Base-by-base conservation (phyloP, 73 alveolate species). In the Paramecium biaurelia region DNA sequence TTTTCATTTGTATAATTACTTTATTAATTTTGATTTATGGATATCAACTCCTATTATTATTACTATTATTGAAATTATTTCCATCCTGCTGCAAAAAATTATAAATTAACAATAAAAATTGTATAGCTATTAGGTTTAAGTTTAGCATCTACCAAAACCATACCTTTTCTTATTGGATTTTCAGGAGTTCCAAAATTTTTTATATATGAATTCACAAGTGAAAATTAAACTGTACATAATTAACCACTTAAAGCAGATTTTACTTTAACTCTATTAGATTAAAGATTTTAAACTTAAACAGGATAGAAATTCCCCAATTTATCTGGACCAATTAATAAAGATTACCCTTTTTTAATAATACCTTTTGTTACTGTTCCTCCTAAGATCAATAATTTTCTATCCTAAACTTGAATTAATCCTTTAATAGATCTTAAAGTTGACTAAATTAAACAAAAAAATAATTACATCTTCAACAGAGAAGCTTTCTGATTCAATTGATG, bases 281-380 rank as follows among this genome's bases (percentile, higher is more conserved):
- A 97, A 53, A 98, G 96, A 68, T 93, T 95, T 56, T 94, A 72
- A 2, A 98, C 96, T 92, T 94, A 97, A 38, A 96, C 97, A 68
- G 93, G 93, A 85, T 92, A 87, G 67, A 98, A 98, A 70, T 94
- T 92, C 2, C 99, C 99, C 10, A 76, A 90, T 37, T 94, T 82
- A 85, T 98, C 99, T 1, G 99, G 99, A 4, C 99, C 99, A 49
- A 98, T 92, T 87, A 45, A 85, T 94, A 95, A 79, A 70, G 86
- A 92, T 76, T 97, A 79, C 24, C 96, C 93, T 49, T 84, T 84
- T 15, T 92, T 63, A 2, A 98, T 84, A 41, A 92, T 92, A 37
- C 99, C 99, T 76, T 96, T 97, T 9, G 95, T 92, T 8, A 98
- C 97, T 26, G 96, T 97, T 21, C 99, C 99, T 34, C 95, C 93